phyloP scores from a whole-genome alignment of 2,329 filamentous ascomycete genomes.

The Didymella lethalis region DNA sequence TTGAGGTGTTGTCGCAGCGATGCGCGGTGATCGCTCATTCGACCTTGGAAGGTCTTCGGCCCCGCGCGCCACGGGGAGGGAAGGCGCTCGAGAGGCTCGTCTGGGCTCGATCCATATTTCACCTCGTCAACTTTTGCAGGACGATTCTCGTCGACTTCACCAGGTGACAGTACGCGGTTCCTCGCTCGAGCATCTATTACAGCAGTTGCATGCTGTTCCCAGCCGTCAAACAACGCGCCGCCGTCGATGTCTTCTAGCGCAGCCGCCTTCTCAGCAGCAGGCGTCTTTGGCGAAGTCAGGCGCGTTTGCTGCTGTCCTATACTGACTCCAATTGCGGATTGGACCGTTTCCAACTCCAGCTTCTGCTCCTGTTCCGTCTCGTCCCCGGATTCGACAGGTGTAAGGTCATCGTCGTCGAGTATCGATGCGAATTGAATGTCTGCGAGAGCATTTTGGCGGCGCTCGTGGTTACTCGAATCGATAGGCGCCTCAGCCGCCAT shows the following conservation, averaged over 20 bases:
- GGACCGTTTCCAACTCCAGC: conserved; percentile 51
- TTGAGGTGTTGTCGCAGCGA: conserved; percentile 51
- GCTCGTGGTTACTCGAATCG: conserved; percentile 14
- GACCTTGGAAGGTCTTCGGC: conserved; percentile 47
- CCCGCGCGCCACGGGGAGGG: conserved; percentile 58
- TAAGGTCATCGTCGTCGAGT: conserved; percentile 49
- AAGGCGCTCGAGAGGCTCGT: conserved; percentile 37
- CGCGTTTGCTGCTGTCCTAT: conserved; percentile 65
- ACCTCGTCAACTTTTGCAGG: conserved; percentile 6
- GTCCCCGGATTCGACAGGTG: conserved; percentile 55
- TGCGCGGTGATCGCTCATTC: conserved; percentile 47
- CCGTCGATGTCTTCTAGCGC: conserved; percentile 58
- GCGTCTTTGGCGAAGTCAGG: conserved; percentile 64
- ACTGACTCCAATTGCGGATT: conserved; percentile 64
- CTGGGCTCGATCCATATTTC: conserved; percentile 16
- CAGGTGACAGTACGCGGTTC: background rate
- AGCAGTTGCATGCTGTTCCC: conserved; percentile 35
- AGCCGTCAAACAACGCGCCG: conserved; percentile 58
- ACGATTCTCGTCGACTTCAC: conserved; percentile 8
- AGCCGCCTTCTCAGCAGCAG: conserved; percentile 66
- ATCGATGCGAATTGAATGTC: conserved; percentile 54
- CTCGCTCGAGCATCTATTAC: conserved; percentile 12
- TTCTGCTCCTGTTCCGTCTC: conserved; percentile 43
- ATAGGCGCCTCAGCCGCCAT: conserved; percentile 12
- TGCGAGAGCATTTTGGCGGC: conserved; percentile 50